These are phyloP conservation scores for Dipteronia sinensis DNA, from an alignment of 345 rosid genomes.

Conservation along the genomic window DNA sequence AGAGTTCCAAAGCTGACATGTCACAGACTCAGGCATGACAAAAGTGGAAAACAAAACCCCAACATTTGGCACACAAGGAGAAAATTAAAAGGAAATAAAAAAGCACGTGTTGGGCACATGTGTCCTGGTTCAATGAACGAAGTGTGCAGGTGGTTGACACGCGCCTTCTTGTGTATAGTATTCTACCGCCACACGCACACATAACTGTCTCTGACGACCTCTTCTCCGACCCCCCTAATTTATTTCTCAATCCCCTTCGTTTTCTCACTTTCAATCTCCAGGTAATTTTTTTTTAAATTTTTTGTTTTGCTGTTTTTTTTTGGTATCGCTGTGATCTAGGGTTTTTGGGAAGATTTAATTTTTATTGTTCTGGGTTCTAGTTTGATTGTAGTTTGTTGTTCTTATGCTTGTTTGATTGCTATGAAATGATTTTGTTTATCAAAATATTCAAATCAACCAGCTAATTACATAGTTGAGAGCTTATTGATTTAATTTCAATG, in stretches of 20 bases:
- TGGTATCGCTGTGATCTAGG: background rate
- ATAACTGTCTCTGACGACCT: background rate
- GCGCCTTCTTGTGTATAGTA: constrained; percentile 44
- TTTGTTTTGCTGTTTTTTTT: background rate
- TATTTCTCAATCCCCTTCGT: background rate
- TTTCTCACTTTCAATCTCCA: background rate
- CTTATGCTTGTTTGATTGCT: background rate
- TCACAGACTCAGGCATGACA: background rate
- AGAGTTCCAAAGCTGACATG: constrained; percentile 28
- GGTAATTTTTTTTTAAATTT: background rate
- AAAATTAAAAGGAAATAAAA: background rate
- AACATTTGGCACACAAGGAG: constrained; percentile 8
- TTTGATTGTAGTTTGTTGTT: too few species aligned
- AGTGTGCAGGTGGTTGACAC: constrained; percentile 43
- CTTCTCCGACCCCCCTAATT: background rate
- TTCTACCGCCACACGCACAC: constrained; percentile 28
- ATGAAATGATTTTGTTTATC: background rate
- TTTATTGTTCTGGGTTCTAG: background rate
- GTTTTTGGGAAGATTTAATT: background rate
- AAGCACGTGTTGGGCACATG: constrained; percentile 43
- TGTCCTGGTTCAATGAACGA: constrained; percentile 33
- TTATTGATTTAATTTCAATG: too few species aligned
- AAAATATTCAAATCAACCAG: too few species aligned
- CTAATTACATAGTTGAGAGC: too few species aligned
- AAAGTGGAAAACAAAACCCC: background rate